Evolutionary conservation across 2,329 filamentous ascomycete species (phyloP), one percentile per base, ranked within the genome.

Genomic region (Neocatenulostroma microsporum): DNA sequence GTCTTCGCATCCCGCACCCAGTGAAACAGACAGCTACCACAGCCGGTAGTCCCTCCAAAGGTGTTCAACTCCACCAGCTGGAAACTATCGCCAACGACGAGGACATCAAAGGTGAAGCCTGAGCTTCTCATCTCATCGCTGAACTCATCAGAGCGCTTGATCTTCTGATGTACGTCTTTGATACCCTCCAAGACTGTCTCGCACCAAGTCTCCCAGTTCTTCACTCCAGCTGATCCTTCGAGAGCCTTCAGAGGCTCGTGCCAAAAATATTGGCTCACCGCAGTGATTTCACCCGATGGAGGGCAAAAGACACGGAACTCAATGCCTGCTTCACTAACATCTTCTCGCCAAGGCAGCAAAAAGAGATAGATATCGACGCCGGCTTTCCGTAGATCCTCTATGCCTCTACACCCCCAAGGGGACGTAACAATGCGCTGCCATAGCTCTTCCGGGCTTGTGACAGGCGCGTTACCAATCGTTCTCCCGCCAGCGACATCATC

Each of bases 71-170:
- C 17, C n/a, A 14, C 26, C 8, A 28, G 8, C n/a, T 28, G 17
- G 17, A 8, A 7, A n/a, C 12, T 28, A 15, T 28, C 26, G 26
- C n/a, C 7, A 9, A 28, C 13, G 26, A 15, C 26, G 17, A 28
- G n/a, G 7, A 30, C 27, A 30, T 30, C 27, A 15, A 30, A 30
- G 11, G 27, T 30, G 7, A 30, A 30, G 11, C 27, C n/a, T 18
- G 13, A 18, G 8, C 20, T 12, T 12, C 4, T 15, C 27, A 30
- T 15, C n/a, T n/a, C n/a, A n/a, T 11, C 12, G 27, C 3, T 9
- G 27, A 30, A 30, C 4, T 11, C 27, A 4, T 15, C n/a, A 11
- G 9, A 18, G 11, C 27, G 4, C 7, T n/a, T 3, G 3, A 28
- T 3, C 13, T 7, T 15, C 26, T 28, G 8, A 3, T 28, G 3